Base-by-base conservation (phyloP, 2,329 filamentous ascomycete species). In the Tympanopsis confertula region DNA sequence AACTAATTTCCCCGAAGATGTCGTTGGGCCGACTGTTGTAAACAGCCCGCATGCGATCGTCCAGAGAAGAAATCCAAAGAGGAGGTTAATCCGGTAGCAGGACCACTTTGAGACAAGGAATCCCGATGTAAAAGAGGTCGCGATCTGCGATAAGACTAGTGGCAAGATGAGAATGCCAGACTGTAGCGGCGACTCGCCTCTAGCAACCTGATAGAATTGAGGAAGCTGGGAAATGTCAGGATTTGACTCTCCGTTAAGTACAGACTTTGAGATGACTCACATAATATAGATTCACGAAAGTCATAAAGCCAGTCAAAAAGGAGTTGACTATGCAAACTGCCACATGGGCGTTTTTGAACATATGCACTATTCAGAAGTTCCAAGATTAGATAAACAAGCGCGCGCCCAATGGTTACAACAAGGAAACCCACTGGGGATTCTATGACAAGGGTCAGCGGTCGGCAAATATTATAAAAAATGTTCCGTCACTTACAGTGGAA, bases 241-340 rank as follows among this genome's bases (percentile, higher is more conserved):
- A n/a, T n/a, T n/a, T n/a, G n/a, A n/a, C n/a, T n/a, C 13, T 29
- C 5, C 14, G 14, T 12, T 3, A 3, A 32, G 17, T 19, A 19
- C 5, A 46, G 19, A 49, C 55, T 54, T 56, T 39, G 4, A 12
- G 13, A n/a, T 1, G 14, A 20, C 20, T 19, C 15, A 66, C 58
- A 40, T 62, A 69, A 43, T 69, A 69, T 5, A 70, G 55, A 42
- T 74, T 70, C n/a, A 71, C 63, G 18, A 74, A 56, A 39, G 73
- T 73, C 44, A 73, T 73, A 70, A 71, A 74, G 3, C 71, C 70
- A 37, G 74, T 73, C 47, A 74, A 10, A 17, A 33, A 33, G n/a
- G n/a, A n/a, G n/a, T n/a, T n/a, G n/a, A n/a, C n/a, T 65, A 24
- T 69, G 67, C 66, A 71, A 72, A 13, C 68, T 72, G 14, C 74